Percentiles rank a stretch among this genome's conserved stretches.
Conservation (phyloP, 139 green algal species). For the Axilococcus clingmanii region DNA sequence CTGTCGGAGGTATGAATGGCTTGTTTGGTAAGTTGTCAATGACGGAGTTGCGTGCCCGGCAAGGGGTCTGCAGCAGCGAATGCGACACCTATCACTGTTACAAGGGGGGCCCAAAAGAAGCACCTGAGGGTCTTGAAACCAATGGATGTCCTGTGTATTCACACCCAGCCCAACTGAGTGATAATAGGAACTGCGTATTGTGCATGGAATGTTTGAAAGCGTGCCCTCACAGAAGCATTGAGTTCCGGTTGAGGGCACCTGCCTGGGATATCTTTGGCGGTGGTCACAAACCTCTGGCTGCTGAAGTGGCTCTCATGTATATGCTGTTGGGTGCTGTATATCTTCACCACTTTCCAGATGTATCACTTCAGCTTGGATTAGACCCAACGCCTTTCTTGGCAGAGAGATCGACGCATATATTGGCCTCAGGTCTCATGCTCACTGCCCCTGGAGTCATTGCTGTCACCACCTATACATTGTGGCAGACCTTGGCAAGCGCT, state of each 20-base stretch:
- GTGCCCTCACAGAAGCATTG: constrained; percentile 43
- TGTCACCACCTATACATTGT: constrained; percentile 25
- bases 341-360: constrained; percentile 39
- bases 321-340: constrained; percentile 60
- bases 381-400: not conserved
- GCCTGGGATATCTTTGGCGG: constrained; percentile 48
- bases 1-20: constrained; percentile 80
- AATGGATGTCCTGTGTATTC: constrained; percentile 61
- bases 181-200: constrained; percentile 68
- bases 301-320: constrained; percentile 56
- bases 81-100: constrained; percentile 65
- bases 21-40: constrained; percentile 74
- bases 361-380: constrained; percentile 24
- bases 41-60: constrained; percentile 64
- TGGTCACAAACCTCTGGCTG: constrained; percentile 37
- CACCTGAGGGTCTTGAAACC: constrained; percentile 40
- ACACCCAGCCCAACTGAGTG: constrained; percentile 60
- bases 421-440: constrained; percentile 28
- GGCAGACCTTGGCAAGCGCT: not conserved
- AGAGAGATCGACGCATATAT: constrained; percentile 21
- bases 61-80: constrained; percentile 65
- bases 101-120: constrained; percentile 46
- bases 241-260: constrained; percentile 48
- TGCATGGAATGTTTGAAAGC: constrained; percentile 69
- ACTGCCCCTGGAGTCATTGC: constrained; percentile 27